Conservation (phyloP, 2,329 filamentous ascomycete genomes). For the Gnomoniopsis smithogilvyi region DNA sequence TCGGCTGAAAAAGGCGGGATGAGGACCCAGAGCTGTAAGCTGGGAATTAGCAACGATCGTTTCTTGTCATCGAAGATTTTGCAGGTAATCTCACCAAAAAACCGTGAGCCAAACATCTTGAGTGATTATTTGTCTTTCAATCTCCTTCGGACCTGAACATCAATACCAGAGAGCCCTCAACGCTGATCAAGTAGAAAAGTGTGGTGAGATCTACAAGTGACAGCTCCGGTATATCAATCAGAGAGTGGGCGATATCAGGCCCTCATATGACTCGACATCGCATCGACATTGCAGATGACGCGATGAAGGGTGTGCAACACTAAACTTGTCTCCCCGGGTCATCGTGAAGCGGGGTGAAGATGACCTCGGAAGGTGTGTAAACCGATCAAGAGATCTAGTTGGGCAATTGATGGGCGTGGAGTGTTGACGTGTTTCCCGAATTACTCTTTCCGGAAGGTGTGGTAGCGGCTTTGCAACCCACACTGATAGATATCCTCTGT, state of each 20-base stretch:
- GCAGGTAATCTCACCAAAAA: conserved; percentile 1
- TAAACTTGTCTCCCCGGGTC: neutral
- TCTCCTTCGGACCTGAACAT: neutral
- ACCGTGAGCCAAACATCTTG: conserved; percentile 5
- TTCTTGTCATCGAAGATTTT: neutral
- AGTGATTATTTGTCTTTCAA: neutral
- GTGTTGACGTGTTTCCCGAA: conserved; percentile 13
- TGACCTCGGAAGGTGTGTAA: conserved; percentile 1
- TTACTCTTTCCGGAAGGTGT: conserved; percentile 9
- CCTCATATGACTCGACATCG: neutral
- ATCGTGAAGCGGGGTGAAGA: conserved; percentile 6
- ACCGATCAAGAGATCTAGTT: neutral
- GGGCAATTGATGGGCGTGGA: neutral
- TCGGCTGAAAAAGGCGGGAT: conserved; percentile 2
- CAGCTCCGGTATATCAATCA: neutral
- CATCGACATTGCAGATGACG: neutral
- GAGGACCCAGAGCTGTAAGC: neutral
- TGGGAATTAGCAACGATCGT: neutral
- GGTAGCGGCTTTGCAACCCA: neutral
- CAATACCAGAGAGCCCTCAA: neutral
- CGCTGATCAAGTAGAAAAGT: neutral
- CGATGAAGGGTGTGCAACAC: neutral
- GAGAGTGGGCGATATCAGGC: neutral
- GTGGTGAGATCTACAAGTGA: neutral
- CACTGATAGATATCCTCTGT: neutral